Conservation (phyloP, 2,329 filamentous ascomycete genomes). For the Emergomyces orientalis region DNA sequence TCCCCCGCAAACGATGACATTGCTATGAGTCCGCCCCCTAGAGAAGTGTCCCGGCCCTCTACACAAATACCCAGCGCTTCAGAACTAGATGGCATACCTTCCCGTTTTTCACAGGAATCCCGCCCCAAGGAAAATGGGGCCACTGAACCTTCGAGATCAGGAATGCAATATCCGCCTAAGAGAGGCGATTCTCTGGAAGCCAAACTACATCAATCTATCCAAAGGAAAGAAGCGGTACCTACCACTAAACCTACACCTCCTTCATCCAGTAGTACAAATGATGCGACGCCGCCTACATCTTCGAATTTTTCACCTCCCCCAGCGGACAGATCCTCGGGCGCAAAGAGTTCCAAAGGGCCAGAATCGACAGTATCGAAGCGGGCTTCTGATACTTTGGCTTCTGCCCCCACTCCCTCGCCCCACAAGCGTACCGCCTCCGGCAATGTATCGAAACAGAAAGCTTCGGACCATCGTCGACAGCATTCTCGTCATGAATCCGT, state of each 20-base stretch:
- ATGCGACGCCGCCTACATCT: constrained; percentile 16
- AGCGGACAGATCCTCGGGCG: background rate
- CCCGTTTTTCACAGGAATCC: constrained; percentile 8
- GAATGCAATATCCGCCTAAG: constrained; percentile 39
- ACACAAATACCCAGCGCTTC: background rate
- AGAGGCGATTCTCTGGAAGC: constrained; percentile 53
- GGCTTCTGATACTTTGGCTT: constrained; percentile 10
- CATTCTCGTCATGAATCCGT: constrained; percentile 41
- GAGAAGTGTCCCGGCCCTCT: constrained; percentile 1
- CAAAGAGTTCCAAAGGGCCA: background rate
- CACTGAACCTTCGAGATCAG: constrained; percentile 31
- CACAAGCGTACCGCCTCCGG: constrained; percentile 10
- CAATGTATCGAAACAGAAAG: constrained; percentile 5
- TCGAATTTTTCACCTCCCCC: constrained; percentile 4
- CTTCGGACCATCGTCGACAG: constrained; percentile 17
- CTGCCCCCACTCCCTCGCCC: constrained; percentile 9
- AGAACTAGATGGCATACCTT: background rate
- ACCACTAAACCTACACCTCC: constrained; percentile 15
- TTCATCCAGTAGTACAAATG: constrained; percentile 7
- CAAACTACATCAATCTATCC: constrained; percentile 43
- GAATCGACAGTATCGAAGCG: constrained; percentile 7
- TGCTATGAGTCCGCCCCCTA: background rate
- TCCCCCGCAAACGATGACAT: constrained; percentile 20
- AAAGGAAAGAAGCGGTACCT: constrained; percentile 54
- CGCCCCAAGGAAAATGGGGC: constrained; percentile 3